phyloP scores from a whole-genome alignment of 345 rosid genomes.

The Salix purpurea region DNA sequence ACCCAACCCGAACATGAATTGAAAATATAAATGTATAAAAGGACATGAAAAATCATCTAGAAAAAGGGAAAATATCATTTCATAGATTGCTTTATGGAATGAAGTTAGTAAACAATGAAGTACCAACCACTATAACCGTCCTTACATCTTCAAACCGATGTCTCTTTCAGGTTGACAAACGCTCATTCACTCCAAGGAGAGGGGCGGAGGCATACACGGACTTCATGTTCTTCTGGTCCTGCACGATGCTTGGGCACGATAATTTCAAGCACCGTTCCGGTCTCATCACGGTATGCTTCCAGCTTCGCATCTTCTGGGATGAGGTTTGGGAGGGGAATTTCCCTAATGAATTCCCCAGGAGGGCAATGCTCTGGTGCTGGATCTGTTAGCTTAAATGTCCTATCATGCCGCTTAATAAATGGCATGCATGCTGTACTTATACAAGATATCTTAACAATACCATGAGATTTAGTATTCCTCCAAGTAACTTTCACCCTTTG shows the following conservation, averaged over 20 bases:
- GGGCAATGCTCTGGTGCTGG: constrained; percentile 92
- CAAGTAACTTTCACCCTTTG: constrained; percentile 81
- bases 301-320: constrained; percentile 86
- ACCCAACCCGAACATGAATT: background rate
- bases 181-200: constrained; percentile 41
- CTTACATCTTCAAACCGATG: constrained; percentile 30
- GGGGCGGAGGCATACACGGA: constrained; percentile 77
- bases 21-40: background rate
- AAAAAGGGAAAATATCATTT: constrained; percentile 31
- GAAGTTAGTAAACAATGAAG: constrained; percentile 39
- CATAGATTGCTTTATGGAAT: constrained; percentile 30
- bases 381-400: constrained; percentile 90
- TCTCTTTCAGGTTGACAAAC: constrained; percentile 29
- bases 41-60: background rate
- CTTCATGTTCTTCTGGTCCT: constrained; percentile 95
- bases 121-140: constrained; percentile 25
- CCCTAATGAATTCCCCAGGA: constrained; percentile 78
- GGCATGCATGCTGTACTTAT: constrained; percentile 73
- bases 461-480: constrained; percentile 65
- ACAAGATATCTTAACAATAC: constrained; percentile 81
- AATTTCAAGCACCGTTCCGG: constrained; percentile 70
- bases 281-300: constrained; percentile 71
- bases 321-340: constrained; percentile 65
- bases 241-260: constrained; percentile 68
- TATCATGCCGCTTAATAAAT: constrained; percentile 62